Evolutionary conservation across 2,329 filamentous ascomycete species (phyloP).

Genomic region (Neofusicoccum umdonicola): DNA sequence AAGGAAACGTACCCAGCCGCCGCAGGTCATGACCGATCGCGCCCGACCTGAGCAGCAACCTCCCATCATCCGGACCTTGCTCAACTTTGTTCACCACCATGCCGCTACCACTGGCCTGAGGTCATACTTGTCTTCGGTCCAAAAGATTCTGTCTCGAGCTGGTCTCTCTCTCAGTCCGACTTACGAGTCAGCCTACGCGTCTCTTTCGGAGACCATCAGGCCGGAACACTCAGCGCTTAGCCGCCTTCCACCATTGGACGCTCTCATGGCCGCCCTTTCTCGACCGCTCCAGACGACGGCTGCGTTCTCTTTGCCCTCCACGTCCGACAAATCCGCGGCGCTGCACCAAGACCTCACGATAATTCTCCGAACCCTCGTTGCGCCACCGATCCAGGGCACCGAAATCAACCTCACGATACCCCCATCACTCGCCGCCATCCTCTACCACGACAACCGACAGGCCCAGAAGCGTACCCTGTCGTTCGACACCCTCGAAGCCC

Average conservation of each 20-base stretch:
- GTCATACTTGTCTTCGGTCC: conserved; percentile 28
- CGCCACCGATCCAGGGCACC: conserved; percentile 33
- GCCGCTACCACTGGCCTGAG: conserved; percentile 37
- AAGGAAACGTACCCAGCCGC: conserved; percentile 64
- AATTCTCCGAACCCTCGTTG: conserved; percentile 32
- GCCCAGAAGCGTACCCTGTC: background rate
- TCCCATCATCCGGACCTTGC: conserved; percentile 58
- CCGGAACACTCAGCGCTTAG: conserved; percentile 27
- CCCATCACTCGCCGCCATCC: conserved; percentile 26
- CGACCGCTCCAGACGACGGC: conserved; percentile 29
- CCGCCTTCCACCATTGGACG: background rate
- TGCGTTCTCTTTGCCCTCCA: conserved; percentile 29
- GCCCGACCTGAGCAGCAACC: conserved; percentile 52
- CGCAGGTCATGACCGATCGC: conserved; percentile 53
- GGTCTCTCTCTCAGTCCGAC: conserved; percentile 30
- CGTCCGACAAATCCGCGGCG: conserved; percentile 21
- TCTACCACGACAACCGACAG: conserved; percentile 26
- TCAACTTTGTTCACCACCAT: conserved; percentile 54
- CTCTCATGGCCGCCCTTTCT: conserved; percentile 26
- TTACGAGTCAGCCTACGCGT: conserved; percentile 19
- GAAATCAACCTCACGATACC: conserved; percentile 35
- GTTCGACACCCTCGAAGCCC: conserved; percentile 5
- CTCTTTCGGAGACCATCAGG: background rate
- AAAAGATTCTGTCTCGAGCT: conserved; percentile 27
- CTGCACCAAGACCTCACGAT: conserved; percentile 27